Base-by-base conservation (phyloP, 2,329 filamentous ascomycete species). In the Thelonectria olida region DNA sequence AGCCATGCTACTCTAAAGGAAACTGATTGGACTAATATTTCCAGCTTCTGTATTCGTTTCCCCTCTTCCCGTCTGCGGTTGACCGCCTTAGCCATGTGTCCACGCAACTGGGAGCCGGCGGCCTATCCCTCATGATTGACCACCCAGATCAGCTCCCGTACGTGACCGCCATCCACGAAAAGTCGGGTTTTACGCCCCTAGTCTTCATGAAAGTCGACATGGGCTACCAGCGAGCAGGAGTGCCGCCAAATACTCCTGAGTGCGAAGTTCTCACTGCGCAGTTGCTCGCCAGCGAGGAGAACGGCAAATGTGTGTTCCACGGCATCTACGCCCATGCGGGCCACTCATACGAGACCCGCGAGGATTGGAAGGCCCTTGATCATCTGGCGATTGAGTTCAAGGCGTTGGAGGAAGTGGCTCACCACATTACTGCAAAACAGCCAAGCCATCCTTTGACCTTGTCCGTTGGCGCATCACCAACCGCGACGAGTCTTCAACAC, bases 301-400 rank as follows among this genome's bases (percentile, higher is more conserved):
- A 23, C 17, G 45, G 38, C 5, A 41, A 25, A 25, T 57, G 38
- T 17, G 27, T 73, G 13, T 77, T 93, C 10, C 77, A 84, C 7
- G 91, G 91, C 0, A 78, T 93, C 19, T 94, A 93, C 75, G 84
- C 84, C 5, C 91, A 94, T 73, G 88, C 88, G 9, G 90, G 90
- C 2, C 83, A 91, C 66, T 91, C 87, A n/a, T 94, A 94, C 73
- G 81, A 79, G 22, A 82, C 82, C 1, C 81, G 86, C 2, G 76
- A 80, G 7, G 84, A 88, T 64, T 77, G 75, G 75, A 74, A 77
- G 20, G 89, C 90, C 1, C 81, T 92, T 67, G 74, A 81, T 0
- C 83, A 84, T 52, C 77, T 93, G 9, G 80, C 81, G 72, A 25
- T 34, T 15, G 31, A 60, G 51, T 50, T 38, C 44, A 27, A 47